These are phyloP conservation scores for Debaryomyces subglobosus DNA, from an alignment of 1,139 yeast species.

Conservation along the genomic window DNA sequence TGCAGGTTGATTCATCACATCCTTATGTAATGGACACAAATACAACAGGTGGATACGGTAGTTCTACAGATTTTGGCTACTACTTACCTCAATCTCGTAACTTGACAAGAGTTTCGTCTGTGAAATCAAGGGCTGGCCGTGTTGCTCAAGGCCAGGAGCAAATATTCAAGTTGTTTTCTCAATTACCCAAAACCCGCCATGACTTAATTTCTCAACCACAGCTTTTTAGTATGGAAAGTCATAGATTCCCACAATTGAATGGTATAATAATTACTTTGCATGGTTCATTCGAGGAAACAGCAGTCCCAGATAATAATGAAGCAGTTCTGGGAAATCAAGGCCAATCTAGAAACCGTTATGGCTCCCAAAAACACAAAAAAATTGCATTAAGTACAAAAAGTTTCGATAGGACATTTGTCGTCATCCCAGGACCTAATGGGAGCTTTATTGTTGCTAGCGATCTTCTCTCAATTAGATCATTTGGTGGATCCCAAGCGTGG, in stretches of 20 bases:
- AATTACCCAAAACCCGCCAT: slow-evolving; percentile 78
- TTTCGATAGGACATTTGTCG: slow-evolving; percentile 86
- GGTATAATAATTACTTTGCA: slow-evolving; percentile 81
- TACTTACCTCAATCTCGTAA: slow-evolving; percentile 78
- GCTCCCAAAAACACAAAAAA: slow-evolving; percentile 34
- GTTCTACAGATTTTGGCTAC: slow-evolving; percentile 56
- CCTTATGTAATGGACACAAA: slow-evolving; percentile 48
- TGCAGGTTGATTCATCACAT: slow-evolving; percentile 58
- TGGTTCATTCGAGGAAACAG: slow-evolving; percentile 78
- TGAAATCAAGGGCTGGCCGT: slow-evolving; percentile 56
- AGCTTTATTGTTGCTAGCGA: slow-evolving; percentile 85
- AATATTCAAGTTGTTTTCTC: slow-evolving; percentile 61
- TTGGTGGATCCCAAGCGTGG: slow-evolving; percentile 66
- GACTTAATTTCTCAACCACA: slow-evolving; percentile 63
- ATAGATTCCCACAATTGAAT: slow-evolving; percentile 68
- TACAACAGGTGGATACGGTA: slow-evolving; percentile 33
- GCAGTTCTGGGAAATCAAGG: slow-evolving; percentile 23
- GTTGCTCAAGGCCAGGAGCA: slow-evolving; percentile 73
- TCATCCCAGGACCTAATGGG: slow-evolving; percentile 72
- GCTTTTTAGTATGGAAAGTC: slow-evolving; percentile 76
- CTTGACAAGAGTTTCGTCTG: slow-evolving; percentile 66
- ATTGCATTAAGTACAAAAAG: slow-evolving; percentile 62
- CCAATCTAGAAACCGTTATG: slow-evolving; percentile 38
- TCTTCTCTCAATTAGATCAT: slow-evolving; percentile 67
- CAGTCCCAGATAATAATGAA: slow-evolving; percentile 45